These are phyloP conservation scores for Ogataea ganodermae DNA, from an alignment of 805 yeast species.

Conservation along the genomic window DNA sequence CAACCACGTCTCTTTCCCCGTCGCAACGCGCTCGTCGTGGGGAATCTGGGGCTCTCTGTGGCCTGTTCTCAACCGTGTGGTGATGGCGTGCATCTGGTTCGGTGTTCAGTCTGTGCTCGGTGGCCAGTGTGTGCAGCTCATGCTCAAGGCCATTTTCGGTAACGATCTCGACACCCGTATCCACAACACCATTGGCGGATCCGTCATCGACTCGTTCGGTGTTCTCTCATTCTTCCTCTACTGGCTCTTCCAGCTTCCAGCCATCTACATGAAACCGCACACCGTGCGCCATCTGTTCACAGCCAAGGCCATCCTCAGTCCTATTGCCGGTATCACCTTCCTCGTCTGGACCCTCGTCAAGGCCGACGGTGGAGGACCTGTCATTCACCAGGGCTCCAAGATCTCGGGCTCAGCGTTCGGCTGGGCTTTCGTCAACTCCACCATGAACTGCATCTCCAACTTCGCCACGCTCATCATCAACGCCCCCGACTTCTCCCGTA, in stretches of 20 bases:
- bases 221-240: slow-evolving; percentile 78
- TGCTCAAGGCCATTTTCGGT: slow-evolving; percentile 78
- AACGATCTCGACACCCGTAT: slow-evolving; percentile 60
- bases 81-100: slow-evolving; percentile 79
- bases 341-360: slow-evolving; percentile 81
- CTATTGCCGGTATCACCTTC: slow-evolving; percentile 81
- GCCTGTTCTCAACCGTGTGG: slow-evolving; percentile 88
- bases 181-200: slow-evolving; percentile 57
- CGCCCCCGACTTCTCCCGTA: slow-evolving; percentile 88
- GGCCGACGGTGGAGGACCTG: slow-evolving; percentile 78
- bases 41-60: slow-evolving; percentile 86
- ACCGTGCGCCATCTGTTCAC: slow-evolving; percentile 82
- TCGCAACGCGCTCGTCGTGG: slow-evolving; percentile 75
- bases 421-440: slow-evolving; percentile 81
- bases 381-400: slow-evolving; percentile 55
- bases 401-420: slow-evolving; percentile 63
- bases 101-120: slow-evolving; percentile 86
- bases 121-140: slow-evolving; percentile 76
- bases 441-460: slow-evolving; percentile 81
- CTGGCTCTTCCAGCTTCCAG: slow-evolving; percentile 80
- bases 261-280: slow-evolving; percentile 81
- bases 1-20: slow-evolving; percentile 85
- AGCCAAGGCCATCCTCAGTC: slow-evolving; percentile 74
- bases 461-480: slow-evolving; percentile 87
- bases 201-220: slow-evolving; percentile 61